Evolutionary conservation across 2,329 filamentous ascomycete species (phyloP).

Genomic region (Zymoseptoria crescenta): DNA sequence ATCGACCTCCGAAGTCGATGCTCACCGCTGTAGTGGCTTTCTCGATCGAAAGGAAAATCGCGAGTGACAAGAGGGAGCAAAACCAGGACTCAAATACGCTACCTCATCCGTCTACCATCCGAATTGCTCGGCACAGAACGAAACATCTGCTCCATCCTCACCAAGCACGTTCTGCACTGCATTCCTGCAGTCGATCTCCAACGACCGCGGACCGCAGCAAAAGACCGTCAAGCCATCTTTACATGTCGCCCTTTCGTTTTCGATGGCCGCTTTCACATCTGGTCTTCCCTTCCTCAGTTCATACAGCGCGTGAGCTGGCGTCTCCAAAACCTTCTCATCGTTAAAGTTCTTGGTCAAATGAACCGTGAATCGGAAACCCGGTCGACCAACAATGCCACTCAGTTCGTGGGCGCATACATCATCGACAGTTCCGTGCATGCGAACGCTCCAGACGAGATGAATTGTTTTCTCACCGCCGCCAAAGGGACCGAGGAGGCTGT

Average conservation of each 20-base stretch:
- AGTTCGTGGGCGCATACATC: conserved; percentile 2
- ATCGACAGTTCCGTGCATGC: background rate
- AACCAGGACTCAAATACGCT: background rate
- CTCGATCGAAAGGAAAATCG: background rate
- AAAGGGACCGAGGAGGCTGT: background rate
- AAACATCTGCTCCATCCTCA: conserved; percentile 1
- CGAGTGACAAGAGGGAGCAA: background rate
- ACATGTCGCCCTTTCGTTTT: background rate
- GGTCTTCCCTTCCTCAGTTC: conserved; percentile 1
- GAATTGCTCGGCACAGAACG: conserved; percentile 1
- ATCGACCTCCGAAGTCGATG: background rate
- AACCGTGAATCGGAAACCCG: background rate
- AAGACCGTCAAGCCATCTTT: conserved; percentile 2
- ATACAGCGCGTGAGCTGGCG: background rate
- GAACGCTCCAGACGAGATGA: conserved; percentile 4
- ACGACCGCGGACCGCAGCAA: conserved; percentile 6
- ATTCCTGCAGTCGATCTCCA: conserved; percentile 1
- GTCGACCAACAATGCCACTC: background rate
- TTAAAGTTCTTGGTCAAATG: background rate
- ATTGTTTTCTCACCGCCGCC: background rate
- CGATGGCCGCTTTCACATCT: conserved; percentile 1
- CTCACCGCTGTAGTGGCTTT: background rate
- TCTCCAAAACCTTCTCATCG: background rate
- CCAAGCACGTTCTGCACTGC: background rate
- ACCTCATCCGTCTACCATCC: background rate